These are phyloP conservation scores for Maudiozyma bulderi DNA, from an alignment of 805 yeast genomes.

Conservation along the genomic window DNA sequence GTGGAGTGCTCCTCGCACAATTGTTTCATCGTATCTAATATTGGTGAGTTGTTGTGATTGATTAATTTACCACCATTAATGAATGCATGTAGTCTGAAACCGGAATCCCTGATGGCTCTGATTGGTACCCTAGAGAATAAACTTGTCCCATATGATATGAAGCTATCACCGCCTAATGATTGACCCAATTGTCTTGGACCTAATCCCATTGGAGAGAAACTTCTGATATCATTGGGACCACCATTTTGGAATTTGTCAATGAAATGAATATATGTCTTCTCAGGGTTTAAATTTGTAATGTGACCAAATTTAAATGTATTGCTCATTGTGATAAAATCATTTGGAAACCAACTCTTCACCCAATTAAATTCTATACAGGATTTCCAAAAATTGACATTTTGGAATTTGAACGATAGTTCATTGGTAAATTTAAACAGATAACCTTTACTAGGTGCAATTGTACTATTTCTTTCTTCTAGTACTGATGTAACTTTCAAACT, in stretches of 20 bases:
- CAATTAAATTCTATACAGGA: constrained; percentile 25
- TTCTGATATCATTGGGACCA: constrained; percentile 64
- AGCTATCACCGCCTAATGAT: constrained; percentile 59
- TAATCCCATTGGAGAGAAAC: constrained; percentile 56
- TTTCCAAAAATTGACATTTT: constrained; percentile 15
- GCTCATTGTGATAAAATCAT: constrained; percentile 36
- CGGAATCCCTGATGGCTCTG: constrained; percentile 32
- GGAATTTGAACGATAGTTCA: constrained; percentile 33
- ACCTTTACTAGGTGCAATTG: constrained; percentile 41
- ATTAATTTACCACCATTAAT: constrained; percentile 55
- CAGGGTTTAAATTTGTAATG: constrained; percentile 33
- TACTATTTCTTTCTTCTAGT: constrained; percentile 35
- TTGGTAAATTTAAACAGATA: constrained; percentile 29
- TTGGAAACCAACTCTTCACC: constrained; percentile 18
- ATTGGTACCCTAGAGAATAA: constrained; percentile 55
- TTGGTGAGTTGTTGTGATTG: constrained; percentile 22
- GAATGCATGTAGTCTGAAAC: constrained; percentile 54
- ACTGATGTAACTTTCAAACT: constrained; percentile 35
- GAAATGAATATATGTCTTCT: constrained; percentile 39
- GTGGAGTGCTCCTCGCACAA: constrained; percentile 37
- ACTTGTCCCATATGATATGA: constrained; percentile 46
- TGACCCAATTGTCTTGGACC: constrained; percentile 51
- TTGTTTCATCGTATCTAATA: constrained; percentile 16
- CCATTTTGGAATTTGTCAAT: constrained; percentile 80
- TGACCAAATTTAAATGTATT: constrained; percentile 46